Conservation (phyloP, 148 eudicot genomes). For the Linanthus parryae region DNA sequence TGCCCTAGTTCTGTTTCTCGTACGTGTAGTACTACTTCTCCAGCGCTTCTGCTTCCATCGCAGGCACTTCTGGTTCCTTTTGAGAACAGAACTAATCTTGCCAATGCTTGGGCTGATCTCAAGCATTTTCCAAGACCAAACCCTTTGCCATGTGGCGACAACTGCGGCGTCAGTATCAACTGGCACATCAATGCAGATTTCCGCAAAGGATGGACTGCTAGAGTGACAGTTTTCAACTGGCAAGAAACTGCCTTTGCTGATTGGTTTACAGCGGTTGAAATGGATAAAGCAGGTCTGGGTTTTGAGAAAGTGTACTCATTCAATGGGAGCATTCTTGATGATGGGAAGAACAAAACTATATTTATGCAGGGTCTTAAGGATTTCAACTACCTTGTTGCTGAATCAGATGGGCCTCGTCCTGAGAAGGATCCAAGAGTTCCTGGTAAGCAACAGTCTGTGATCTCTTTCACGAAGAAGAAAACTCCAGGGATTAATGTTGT, state of each 20-base stretch:
- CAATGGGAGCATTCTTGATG: constrained; percentile 32
- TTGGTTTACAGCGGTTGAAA: constrained; percentile 55
- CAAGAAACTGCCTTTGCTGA: constrained; percentile 29
- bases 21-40: constrained; percentile 50
- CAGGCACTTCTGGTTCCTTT: constrained; percentile 85
- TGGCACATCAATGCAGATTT: constrained; percentile 68
- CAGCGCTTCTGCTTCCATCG: constrained; percentile 81
- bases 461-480: constrained; percentile 54
- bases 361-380: constrained; percentile 61
- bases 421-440: constrained; percentile 52
- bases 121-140: constrained; percentile 57
- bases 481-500: constrained; percentile 39
- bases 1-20: constrained; percentile 27
- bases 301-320: constrained; percentile 78
- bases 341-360: constrained; percentile 35
- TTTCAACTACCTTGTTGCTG: constrained; percentile 62
- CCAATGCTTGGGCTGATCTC: constrained; percentile 66
- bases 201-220: constrained; percentile 57
- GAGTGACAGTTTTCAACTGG: constrained; percentile 74
- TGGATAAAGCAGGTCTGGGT: constrained; percentile 51
- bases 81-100: constrained; percentile 58
- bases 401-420: constrained; percentile 40
- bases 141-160: constrained; percentile 76
- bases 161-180: constrained; percentile 87
- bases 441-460: constrained; percentile 69